These are phyloP conservation scores for Epichloe glyceriae DNA, from an alignment of 2,329 filamentous ascomycete genomes.

Conservation along the genomic window DNA sequence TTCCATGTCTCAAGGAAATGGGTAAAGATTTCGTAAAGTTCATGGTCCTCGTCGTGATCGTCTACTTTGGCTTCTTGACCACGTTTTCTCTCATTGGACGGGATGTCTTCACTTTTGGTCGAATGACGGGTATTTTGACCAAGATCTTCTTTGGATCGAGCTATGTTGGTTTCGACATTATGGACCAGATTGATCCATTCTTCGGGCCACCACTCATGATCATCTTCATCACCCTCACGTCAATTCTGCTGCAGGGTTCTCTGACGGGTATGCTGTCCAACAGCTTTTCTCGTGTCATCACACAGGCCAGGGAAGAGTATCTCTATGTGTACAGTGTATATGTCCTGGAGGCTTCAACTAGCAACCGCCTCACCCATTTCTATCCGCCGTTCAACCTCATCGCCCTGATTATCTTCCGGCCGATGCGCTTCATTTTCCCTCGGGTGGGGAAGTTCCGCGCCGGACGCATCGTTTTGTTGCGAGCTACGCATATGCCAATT, in stretches of 20 bases:
- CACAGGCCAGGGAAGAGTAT: constrained; percentile 59
- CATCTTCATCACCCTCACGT: constrained; percentile 64
- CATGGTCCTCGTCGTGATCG: constrained; percentile 62
- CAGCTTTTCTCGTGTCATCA: constrained; percentile 54
- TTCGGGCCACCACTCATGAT: constrained; percentile 52
- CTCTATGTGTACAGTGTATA: constrained; percentile 61
- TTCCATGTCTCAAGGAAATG: constrained; percentile 90
- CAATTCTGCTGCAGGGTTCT: constrained; percentile 66
- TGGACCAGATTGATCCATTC: constrained; percentile 44
- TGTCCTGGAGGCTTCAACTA: constrained; percentile 53
- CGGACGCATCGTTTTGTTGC: constrained; percentile 48
- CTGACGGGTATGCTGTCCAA: constrained; percentile 69
- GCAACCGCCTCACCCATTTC: constrained; percentile 56
- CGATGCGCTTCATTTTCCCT: constrained; percentile 54
- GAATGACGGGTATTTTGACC: constrained; percentile 65
- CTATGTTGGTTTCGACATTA: constrained; percentile 60
- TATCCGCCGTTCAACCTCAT: constrained; percentile 64
- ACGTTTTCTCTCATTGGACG: constrained; percentile 72
- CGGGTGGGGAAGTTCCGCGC: constrained; percentile 50
- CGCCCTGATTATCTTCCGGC: constrained; percentile 57
- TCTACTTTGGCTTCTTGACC: constrained; percentile 81
- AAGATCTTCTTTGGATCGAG: constrained; percentile 73
- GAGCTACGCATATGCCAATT: constrained; percentile 52
- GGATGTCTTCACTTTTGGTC: constrained; percentile 47
- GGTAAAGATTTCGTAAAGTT: constrained; percentile 86